Evolutionary conservation across 768 basidiomycete species (phyloP).

Genomic region (Tulasnella sp.): DNA sequence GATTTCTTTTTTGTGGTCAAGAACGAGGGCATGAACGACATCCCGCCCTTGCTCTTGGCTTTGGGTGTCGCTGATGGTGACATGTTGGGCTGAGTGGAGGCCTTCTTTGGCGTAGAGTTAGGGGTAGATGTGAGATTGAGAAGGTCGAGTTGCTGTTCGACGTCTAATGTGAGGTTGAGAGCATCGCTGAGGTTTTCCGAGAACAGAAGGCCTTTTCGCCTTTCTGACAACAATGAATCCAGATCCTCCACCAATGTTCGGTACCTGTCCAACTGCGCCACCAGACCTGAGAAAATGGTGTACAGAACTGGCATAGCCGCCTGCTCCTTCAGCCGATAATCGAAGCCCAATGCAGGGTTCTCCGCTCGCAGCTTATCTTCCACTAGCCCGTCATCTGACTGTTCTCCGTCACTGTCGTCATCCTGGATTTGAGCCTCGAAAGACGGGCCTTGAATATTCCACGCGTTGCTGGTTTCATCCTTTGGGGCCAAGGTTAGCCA

Average conservation of each 20-base stretch:
- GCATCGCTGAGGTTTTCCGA: slow-evolving; percentile 90
- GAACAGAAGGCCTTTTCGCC: slow-evolving; percentile 82
- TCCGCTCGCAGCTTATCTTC: slow-evolving; percentile 55
- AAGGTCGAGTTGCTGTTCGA: slow-evolving; percentile 32
- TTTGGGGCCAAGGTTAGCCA: slow-evolving; percentile 70
- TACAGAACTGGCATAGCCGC: slow-evolving; percentile 69
- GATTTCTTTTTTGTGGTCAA: slow-evolving; percentile 9
- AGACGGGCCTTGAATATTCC: slow-evolving; percentile 19
- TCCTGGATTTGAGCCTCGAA: slow-evolving; percentile 23
- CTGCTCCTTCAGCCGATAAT: slow-evolving; percentile 57
- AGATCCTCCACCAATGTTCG: slow-evolving; percentile 67
- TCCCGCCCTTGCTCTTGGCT: slow-evolving; percentile 1
- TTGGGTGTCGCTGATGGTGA: slow-evolving; percentile 29
- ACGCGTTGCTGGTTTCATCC: slow-evolving; percentile 30
- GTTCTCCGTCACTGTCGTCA: slow-evolving; percentile 62
- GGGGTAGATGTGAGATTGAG: slow-evolving; percentile 39
- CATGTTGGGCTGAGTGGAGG: slow-evolving; percentile 24
- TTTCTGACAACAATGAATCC: slow-evolving; percentile 74
- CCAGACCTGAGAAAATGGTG: slow-evolving; percentile 70
- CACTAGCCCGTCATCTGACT: slow-evolving; percentile 70
- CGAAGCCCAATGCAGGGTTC: slow-evolving; percentile 47
- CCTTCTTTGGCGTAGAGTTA: slow-evolving; percentile 32
- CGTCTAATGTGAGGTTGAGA: slow-evolving; percentile 60
- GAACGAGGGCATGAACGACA: slow-evolving; percentile 17
- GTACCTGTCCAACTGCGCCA: slow-evolving; percentile 74